A percentile compares a stretch with the other conserved stretches of the same genome.
Evolutionary conservation across 805 yeast genomes (phyloP).

Genomic region (Yamadazyma paraphyllophila): DNA sequence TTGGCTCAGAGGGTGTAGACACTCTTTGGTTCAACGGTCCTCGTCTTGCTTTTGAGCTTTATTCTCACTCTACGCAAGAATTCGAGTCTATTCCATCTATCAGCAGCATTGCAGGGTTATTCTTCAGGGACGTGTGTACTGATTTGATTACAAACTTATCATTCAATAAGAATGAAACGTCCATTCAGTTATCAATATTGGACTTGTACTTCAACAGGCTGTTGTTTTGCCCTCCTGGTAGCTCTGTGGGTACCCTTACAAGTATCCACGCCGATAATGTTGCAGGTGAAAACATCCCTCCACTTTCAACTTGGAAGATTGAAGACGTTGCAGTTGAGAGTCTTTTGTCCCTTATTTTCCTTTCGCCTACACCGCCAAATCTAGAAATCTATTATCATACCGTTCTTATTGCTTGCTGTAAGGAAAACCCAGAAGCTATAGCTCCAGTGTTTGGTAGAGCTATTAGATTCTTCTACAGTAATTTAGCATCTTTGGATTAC

Average conservation of each 20-base stretch:
- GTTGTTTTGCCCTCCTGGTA: constrained; percentile 57
- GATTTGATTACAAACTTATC: constrained; percentile 80
- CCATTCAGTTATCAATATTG: constrained; percentile 74
- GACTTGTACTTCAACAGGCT: constrained; percentile 68
- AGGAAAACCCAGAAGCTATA: constrained; percentile 64
- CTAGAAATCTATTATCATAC: constrained; percentile 79
- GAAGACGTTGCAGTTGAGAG: constrained; percentile 89
- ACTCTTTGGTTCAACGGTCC: constrained; percentile 62
- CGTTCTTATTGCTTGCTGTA: constrained; percentile 82
- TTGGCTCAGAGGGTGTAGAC: constrained; percentile 42
- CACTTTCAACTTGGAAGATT: constrained; percentile 77
- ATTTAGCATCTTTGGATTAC: constrained; percentile 66
- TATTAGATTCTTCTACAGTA: constrained; percentile 72
- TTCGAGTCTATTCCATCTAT: constrained; percentile 57
- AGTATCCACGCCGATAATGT: constrained; percentile 40
- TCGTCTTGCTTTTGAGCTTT: constrained; percentile 60
- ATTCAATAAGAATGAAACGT: constrained; percentile 84
- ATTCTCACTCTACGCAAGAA: constrained; percentile 41
- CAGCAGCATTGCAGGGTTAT: constrained; percentile 41
- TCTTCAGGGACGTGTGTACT: constrained; percentile 70
- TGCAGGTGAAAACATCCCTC: constrained; percentile 39
- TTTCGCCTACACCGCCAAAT: constrained; percentile 65
- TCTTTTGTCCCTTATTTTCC: constrained; percentile 72
- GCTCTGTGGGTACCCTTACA: constrained; percentile 68
- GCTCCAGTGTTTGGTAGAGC: constrained; percentile 96